Conservation (phyloP, 2,329 filamentous ascomycete genomes). For the Exophiala dermatitidis region DNA sequence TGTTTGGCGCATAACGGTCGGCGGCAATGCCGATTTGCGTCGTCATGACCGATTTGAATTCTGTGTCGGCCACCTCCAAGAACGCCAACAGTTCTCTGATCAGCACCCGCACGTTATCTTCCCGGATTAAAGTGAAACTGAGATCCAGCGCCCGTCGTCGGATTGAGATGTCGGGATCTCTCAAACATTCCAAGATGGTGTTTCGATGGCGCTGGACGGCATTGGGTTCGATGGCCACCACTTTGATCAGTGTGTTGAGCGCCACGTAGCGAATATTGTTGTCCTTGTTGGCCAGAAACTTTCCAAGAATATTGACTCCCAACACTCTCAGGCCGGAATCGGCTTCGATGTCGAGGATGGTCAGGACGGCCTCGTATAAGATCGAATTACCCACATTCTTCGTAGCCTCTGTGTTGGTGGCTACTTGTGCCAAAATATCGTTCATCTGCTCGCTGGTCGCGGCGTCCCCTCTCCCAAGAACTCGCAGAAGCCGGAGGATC, state of each 20-base stretch:
- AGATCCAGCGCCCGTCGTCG: conserved; percentile 89
- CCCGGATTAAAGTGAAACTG: conserved; percentile 97
- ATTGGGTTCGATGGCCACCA: conserved; percentile 95
- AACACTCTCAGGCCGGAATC: conserved; percentile 90
- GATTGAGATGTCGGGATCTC: conserved; percentile 97
- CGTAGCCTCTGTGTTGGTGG: conserved; percentile 93
- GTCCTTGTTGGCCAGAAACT: conserved; percentile 95
- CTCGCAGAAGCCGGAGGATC: conserved; percentile 76
- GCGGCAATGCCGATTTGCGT: conserved; percentile 96
- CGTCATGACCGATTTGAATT: conserved; percentile 98
- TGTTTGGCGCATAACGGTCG: conserved; percentile 91
- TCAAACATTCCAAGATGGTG: conserved; percentile 90
- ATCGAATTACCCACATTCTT: conserved; percentile 99
- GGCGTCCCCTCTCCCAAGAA: conserved; percentile 77
- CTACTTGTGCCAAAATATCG: conserved; percentile 93
- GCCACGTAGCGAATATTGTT: conserved; percentile 99
- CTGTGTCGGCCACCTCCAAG: conserved; percentile 92
- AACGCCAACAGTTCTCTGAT: conserved; percentile 91
- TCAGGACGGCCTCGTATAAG: conserved; percentile 91
- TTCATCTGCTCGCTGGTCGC: conserved; percentile 95
- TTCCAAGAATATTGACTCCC: conserved; percentile 95
- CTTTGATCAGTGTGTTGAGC: conserved; percentile 93
- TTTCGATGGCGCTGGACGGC: conserved; percentile 95
- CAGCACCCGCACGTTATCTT: conserved; percentile 86
- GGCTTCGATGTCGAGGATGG: conserved; percentile 95